These are phyloP conservation scores for Gonapodya sp. DNA, from an alignment of 192 early-diverging fungal species.

Conservation along the genomic window DNA sequence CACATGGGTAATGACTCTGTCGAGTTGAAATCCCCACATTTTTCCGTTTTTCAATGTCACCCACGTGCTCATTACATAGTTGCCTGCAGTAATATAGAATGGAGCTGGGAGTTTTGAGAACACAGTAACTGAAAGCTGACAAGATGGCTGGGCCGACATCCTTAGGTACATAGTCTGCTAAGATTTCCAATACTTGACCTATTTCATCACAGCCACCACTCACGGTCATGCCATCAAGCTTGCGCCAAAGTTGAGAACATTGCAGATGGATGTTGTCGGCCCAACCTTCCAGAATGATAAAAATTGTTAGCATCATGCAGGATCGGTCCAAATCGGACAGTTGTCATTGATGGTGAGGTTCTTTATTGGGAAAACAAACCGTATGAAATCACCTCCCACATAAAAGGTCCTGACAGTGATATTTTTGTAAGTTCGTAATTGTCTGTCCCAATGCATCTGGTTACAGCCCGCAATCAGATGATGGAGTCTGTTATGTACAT, in stretches of 20 bases:
- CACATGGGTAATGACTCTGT: background rate
- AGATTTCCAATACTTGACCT: background rate
- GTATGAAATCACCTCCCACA: no score
- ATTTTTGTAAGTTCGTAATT: no score
- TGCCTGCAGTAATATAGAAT: background rate
- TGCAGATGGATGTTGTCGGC: background rate
- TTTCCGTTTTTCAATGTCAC: background rate
- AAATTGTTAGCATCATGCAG: no score
- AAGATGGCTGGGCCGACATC: background rate
- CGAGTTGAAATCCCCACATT: background rate
- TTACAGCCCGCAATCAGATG: no score
- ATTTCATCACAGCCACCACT: background rate
- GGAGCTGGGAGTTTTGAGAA: background rate
- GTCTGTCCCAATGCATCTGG: no score
- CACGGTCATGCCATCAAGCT: background rate
- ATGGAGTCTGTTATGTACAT: no score
- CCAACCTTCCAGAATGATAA: no score
- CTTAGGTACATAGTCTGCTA: background rate
- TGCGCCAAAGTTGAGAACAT: background rate
- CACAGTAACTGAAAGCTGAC: background rate
- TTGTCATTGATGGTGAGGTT: no score
- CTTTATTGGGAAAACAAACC: no score
- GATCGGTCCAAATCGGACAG: no score
- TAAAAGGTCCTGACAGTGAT: no score
- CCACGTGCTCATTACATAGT: background rate